A percentile compares a stretch with the other conserved stretches of the same genome.
These are phyloP conservation scores for Ogataea pignaliae DNA, from an alignment of 805 yeast genomes.

Conservation along the genomic window DNA sequence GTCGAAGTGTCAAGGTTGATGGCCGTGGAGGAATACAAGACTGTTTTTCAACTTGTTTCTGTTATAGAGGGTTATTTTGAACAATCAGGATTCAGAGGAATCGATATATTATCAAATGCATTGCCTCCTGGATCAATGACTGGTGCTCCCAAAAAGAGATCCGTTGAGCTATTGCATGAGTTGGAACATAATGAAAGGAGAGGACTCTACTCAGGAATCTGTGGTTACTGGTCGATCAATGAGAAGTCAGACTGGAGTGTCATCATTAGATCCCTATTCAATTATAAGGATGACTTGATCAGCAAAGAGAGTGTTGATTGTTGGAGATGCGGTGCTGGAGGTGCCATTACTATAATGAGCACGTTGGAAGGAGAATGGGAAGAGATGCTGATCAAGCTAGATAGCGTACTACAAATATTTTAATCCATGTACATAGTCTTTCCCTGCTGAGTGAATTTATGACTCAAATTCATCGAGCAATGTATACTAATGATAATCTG, in stretches of 20 bases:
- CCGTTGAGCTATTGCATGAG: conserved; percentile 73
- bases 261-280: conserved; percentile 77
- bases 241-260: conserved; percentile 96
- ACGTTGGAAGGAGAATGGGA: conserved; percentile 84
- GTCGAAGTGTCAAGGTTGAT: conserved; percentile 77
- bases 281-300: conserved; percentile 47
- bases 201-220: conserved; percentile 91
- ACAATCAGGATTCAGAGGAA: conserved; percentile 46
- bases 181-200: conserved; percentile 57
- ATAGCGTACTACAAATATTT: conserved; percentile 76
- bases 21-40: conserved; percentile 88
- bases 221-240: conserved; percentile 90
- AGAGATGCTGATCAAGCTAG: conserved; percentile 79
- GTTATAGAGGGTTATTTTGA: conserved; percentile 67
- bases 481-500: neutral
- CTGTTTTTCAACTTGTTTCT: conserved; percentile 88
- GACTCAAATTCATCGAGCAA: neutral
- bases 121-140: conserved; percentile 99
- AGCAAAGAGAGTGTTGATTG: conserved; percentile 18
- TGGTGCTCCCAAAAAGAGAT: conserved; percentile 95
- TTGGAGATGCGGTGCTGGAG: conserved; percentile 97
- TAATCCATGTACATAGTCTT: conserved; percentile 2
- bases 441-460: no score
- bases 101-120: conserved; percentile 73
- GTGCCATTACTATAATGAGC: conserved; percentile 91